These are phyloP conservation scores for Neofusicoccum umdonicola DNA, from an alignment of 2,329 filamentous ascomycete genomes.

Conservation along the genomic window DNA sequence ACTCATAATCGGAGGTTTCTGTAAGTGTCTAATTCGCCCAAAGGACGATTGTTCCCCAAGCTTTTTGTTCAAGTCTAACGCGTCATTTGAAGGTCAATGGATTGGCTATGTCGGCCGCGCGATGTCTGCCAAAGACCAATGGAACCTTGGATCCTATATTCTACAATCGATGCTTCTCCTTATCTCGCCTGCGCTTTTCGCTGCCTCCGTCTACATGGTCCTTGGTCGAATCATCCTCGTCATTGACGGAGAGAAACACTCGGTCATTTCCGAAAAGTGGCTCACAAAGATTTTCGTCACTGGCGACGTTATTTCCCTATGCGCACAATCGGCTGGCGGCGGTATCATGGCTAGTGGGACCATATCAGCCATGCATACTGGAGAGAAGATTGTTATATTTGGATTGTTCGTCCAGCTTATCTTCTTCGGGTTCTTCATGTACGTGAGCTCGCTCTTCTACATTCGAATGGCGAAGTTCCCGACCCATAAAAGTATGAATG, in stretches of 20 bases:
- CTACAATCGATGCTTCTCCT: slow-evolving; percentile 46
- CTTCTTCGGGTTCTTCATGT: slow-evolving; percentile 52
- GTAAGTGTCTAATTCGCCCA: slow-evolving; percentile 26
- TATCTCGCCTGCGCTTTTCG: slow-evolving; percentile 46
- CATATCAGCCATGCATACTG: slow-evolving; percentile 17
- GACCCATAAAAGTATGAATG: slow-evolving; percentile 3
- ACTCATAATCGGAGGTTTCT: slow-evolving; percentile 50
- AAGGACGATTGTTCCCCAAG: neutral
- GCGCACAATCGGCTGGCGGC: slow-evolving; percentile 18
- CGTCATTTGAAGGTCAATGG: slow-evolving; percentile 41
- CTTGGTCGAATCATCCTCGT: slow-evolving; percentile 40
- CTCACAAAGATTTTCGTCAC: slow-evolving; percentile 44
- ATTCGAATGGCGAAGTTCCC: slow-evolving; percentile 23
- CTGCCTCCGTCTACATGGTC: slow-evolving; percentile 46
- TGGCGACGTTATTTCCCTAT: slow-evolving; percentile 42
- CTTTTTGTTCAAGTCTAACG: neutral
- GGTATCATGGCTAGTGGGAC: neutral
- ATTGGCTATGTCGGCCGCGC: slow-evolving; percentile 53
- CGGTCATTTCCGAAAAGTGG: slow-evolving; percentile 34
- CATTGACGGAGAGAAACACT: slow-evolving; percentile 34
- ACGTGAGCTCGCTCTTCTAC: slow-evolving; percentile 31
- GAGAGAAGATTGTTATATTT: slow-evolving; percentile 47
- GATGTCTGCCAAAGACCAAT: slow-evolving; percentile 31
- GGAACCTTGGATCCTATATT: slow-evolving; percentile 40
- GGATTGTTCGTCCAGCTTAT: slow-evolving; percentile 51